These are phyloP conservation scores for Botrytis fragariae DNA, from an alignment of 2,329 filamentous ascomycete species.

Conservation along the genomic window DNA sequence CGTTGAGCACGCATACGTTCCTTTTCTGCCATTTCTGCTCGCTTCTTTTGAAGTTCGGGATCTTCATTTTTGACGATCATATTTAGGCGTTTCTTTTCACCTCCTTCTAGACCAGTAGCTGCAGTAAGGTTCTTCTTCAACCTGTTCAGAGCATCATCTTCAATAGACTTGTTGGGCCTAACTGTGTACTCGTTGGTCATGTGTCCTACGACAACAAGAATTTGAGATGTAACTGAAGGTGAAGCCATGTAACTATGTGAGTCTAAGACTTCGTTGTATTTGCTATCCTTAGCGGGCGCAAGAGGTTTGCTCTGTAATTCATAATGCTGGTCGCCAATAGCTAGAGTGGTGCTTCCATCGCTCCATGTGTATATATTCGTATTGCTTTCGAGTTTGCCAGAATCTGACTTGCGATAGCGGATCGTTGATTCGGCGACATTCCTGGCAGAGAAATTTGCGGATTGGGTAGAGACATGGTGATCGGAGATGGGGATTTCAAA, in stretches of 20 bases:
- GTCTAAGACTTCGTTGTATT: constrained; percentile 67
- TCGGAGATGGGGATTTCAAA: constrained; percentile 64
- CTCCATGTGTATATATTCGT: constrained; percentile 74
- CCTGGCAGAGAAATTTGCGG: constrained; percentile 52
- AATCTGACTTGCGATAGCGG: constrained; percentile 66
- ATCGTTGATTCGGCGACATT: constrained; percentile 62
- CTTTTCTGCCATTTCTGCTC: constrained; percentile 72
- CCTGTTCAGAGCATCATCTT: constrained; percentile 68
- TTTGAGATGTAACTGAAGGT: constrained; percentile 64
- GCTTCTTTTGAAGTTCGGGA: constrained; percentile 70
- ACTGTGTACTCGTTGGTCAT: constrained; percentile 71
- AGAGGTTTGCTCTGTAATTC: constrained; percentile 69
- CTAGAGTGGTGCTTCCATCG: constrained; percentile 72
- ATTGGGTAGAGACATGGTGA: constrained; percentile 48
- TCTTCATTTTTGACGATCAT: constrained; percentile 70
- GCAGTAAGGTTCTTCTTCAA: constrained; percentile 66
- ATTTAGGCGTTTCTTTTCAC: constrained; percentile 57
- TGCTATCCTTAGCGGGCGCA: constrained; percentile 53
- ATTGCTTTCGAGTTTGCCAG: constrained; percentile 68
- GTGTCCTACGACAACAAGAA: constrained; percentile 72
- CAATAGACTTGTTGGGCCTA: constrained; percentile 62
- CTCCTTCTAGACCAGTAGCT: constrained; percentile 53
- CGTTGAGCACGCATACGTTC: constrained; percentile 66
- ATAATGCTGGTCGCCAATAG: constrained; percentile 74
- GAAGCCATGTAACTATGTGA: constrained; percentile 74